A percentile compares a stretch with the other conserved stretches of the same genome.
These are phyloP conservation scores for Chlorophyllum brunneum DNA, from an alignment of 768 basidiomycete genomes.

Conservation along the genomic window DNA sequence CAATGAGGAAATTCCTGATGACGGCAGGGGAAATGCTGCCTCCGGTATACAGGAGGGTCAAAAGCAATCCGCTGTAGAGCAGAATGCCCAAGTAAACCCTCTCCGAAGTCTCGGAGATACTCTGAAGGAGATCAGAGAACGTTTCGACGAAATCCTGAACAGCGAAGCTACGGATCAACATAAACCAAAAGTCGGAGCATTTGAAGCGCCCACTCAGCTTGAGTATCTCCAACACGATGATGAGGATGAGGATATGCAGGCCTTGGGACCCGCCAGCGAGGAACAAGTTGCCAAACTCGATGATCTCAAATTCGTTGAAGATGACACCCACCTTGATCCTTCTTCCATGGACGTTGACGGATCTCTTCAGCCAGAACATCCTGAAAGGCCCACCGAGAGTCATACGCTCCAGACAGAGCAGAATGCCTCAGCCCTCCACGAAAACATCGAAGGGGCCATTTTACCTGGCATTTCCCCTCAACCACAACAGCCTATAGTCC, in stretches of 20 bases:
- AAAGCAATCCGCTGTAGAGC: conserved; percentile 34
- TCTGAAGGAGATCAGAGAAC: conserved; percentile 73
- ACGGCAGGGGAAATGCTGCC: conserved; percentile 26
- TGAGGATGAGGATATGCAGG: conserved; percentile 73
- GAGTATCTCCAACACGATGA: conserved; percentile 78
- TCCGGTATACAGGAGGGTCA: conserved; percentile 45
- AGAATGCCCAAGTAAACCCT: conserved; percentile 43
- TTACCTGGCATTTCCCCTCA: conserved; percentile 27
- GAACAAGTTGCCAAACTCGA: conserved; percentile 80
- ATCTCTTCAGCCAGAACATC: conserved; percentile 21
- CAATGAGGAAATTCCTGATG: conserved; percentile 14
- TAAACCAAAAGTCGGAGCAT: conserved; percentile 34
- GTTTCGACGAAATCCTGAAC: conserved; percentile 79
- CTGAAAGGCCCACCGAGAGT: conserved; percentile 21
- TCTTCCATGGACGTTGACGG: conserved; percentile 50
- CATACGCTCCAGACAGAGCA: conserved; percentile 19
- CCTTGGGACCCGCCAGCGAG: conserved; percentile 81
- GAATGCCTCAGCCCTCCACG: conserved; percentile 21
- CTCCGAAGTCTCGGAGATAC: conserved; percentile 82
- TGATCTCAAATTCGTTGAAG: conserved; percentile 75
- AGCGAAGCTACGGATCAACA: conserved; percentile 28
- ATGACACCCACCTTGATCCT: conserved; percentile 33
- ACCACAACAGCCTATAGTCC: conserved; percentile 18
- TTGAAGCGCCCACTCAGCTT: conserved; percentile 44
- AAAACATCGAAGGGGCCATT: conserved; percentile 45